Conservation (phyloP, 2,329 filamentous ascomycete species). For the Pyrenophora seminiperda region DNA sequence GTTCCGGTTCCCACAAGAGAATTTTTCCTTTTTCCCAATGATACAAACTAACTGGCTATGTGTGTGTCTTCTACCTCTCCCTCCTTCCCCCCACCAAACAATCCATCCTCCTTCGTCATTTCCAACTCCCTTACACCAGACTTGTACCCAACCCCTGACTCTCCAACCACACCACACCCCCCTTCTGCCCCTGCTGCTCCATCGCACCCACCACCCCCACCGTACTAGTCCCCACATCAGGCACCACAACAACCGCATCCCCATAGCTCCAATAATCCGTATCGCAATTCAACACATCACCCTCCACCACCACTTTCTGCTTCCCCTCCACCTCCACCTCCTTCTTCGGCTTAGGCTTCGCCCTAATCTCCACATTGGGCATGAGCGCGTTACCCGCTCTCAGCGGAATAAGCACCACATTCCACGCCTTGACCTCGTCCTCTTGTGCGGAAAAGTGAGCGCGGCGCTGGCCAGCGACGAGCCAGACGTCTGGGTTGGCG, state of each 20-base stretch:
- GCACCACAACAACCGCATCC: constrained; percentile 75
- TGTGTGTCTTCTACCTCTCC: too few species aligned
- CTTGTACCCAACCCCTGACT: constrained; percentile 16
- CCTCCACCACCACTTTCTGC: too few species aligned
- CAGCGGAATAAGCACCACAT: constrained; percentile 79
- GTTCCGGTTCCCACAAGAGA: too few species aligned
- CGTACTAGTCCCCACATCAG: constrained; percentile 71
- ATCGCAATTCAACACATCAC: constrained; percentile 64
- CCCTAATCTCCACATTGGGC: constrained; percentile 77
- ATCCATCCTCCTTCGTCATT: too few species aligned
- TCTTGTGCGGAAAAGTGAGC: constrained; percentile 70
- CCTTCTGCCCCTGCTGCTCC: constrained; percentile 24
- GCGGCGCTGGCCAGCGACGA: constrained; percentile 80
- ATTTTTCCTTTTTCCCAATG: too few species aligned
- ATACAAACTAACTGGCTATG: too few species aligned
- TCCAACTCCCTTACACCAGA: too few species aligned
- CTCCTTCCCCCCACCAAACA: too few species aligned
- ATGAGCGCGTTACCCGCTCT: constrained; percentile 77
- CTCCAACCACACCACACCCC: constrained; percentile 40
- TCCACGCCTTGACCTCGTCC: constrained; percentile 59
- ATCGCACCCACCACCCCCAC: constrained; percentile 43
- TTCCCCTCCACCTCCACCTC: constrained; percentile 22
- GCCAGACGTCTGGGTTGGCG: constrained; percentile 76
- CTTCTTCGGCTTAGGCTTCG: constrained; percentile 54
- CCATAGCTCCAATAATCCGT: constrained; percentile 79